These are phyloP conservation scores for Thraustochytrium striatum DNA, from an alignment of 352 stramenopile species.

Conservation along the genomic window DNA sequence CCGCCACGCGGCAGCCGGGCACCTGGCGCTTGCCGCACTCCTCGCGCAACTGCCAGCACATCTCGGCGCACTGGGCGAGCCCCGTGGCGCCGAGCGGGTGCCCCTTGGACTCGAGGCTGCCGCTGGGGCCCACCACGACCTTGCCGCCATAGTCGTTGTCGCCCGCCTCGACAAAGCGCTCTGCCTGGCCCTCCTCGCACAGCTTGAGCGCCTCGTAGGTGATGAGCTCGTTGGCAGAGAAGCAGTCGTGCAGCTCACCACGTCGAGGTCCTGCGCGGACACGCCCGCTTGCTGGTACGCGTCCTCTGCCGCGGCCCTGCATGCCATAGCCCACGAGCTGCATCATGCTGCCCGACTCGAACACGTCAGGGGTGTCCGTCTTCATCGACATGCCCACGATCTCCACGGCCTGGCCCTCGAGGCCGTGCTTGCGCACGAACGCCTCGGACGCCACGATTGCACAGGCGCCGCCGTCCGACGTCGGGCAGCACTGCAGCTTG, in stretches of 20 bases:
- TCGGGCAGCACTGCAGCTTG: constrained; percentile 52
- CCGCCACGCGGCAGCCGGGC: neutral
- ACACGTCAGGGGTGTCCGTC: constrained; percentile 36
- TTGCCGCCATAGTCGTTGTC: constrained; percentile 47
- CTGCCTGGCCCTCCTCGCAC: constrained; percentile 31
- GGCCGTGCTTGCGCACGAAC: constrained; percentile 48
- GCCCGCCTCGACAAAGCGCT: constrained; percentile 45
- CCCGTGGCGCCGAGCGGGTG: constrained; percentile 49
- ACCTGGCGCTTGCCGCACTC: constrained; percentile 46
- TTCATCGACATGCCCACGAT: constrained; percentile 50
- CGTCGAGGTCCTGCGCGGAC: constrained; percentile 22
- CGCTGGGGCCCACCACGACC: constrained; percentile 45
- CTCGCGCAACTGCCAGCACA: constrained; percentile 46
- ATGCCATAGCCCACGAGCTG: constrained; percentile 51
- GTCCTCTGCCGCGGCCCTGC: neutral
- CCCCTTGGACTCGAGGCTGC: constrained; percentile 50
- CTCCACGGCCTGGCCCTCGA: constrained; percentile 49
- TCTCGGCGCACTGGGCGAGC: constrained; percentile 48
- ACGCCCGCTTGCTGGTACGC: too few species aligned
- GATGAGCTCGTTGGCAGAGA: constrained; percentile 50
- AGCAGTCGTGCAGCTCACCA: constrained; percentile 50
- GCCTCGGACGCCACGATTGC: constrained; percentile 48
- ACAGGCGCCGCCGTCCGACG: constrained; percentile 46
- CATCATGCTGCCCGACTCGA: constrained; percentile 40
- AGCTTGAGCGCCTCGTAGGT: constrained; percentile 49